Evolutionary conservation across 352 stramenopile genomes (phyloP).

Genomic region (Phytophthora kernoviae): DNA sequence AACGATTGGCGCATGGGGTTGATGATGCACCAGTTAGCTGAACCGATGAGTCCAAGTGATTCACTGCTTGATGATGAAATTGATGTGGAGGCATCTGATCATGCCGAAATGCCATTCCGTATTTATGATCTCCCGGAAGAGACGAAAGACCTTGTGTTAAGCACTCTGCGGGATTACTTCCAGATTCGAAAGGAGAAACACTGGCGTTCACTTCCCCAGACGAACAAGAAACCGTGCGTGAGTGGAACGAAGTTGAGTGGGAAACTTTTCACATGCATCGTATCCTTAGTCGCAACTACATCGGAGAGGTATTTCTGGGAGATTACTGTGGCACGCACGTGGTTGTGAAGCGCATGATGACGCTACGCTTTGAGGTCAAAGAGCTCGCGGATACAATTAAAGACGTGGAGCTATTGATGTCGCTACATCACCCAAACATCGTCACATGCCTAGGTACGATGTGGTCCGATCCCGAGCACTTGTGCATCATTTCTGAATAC

Average conservation of each 20-base stretch:
- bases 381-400: conserved; percentile 71
- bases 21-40: conserved; percentile 61
- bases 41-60: conserved; percentile 32
- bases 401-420: conserved; percentile 69
- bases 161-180: conserved; percentile 68
- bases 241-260: conserved; percentile 68
- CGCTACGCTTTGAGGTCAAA: conserved; percentile 55
- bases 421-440: conserved; percentile 69
- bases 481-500: conserved; percentile 77
- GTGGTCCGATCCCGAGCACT: conserved; percentile 65
- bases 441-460: conserved; percentile 73
- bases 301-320: conserved; percentile 66
- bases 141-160: conserved; percentile 61
- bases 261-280: conserved; percentile 66
- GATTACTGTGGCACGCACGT: conserved; percentile 61
- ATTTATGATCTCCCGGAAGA: conserved; percentile 67
- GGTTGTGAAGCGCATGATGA: conserved; percentile 79
- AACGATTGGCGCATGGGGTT: conserved; percentile 72
- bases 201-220: conserved; percentile 24
- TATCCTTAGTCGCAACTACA: conserved; percentile 65
- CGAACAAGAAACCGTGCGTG: conserved; percentile 29
- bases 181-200: conserved; percentile 54
- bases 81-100: conserved; percentile 27
- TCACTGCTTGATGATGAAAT: conserved; percentile 34
- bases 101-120: conserved; percentile 36